These are phyloP conservation scores for Nicotiana sylvestris DNA, from an alignment of 257 asterid genomes.

Conservation along the genomic window DNA sequence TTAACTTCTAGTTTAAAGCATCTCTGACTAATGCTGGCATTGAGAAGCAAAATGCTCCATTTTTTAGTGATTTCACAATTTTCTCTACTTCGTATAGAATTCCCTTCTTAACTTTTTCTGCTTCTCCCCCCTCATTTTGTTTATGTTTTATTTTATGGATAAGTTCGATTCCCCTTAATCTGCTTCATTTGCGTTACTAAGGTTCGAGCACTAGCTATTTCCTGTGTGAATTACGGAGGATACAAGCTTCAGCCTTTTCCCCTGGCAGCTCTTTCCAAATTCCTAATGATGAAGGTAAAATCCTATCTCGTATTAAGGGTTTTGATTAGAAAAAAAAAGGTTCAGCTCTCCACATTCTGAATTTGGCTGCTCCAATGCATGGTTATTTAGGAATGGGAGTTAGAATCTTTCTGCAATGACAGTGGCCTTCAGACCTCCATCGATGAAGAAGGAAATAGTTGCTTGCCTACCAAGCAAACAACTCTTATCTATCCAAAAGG, in stretches of 20 bases:
- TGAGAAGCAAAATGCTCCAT: conserved; percentile 3
- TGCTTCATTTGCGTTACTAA: conserved; percentile 16
- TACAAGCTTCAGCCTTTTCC: conserved; percentile 93
- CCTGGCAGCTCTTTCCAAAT: conserved; percentile 56
- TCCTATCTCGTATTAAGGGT: not conserved
- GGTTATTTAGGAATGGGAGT: conserved; percentile 62
- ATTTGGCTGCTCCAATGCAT: conserved; percentile 15
- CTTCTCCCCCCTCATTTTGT: no score
- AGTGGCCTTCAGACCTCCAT: conserved; percentile 56
- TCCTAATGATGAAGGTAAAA: conserved; percentile 69
- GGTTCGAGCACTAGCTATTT: conserved; percentile 73
- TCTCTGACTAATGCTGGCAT: conserved; percentile 12
- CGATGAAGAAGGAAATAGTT: conserved; percentile 52
- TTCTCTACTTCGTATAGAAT: not conserved
- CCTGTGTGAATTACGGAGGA: conserved; percentile 65
- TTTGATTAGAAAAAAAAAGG: not conserved
- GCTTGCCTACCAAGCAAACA: conserved; percentile 54
- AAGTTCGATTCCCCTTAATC: not conserved
- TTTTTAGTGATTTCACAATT: not conserved
- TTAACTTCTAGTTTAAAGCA: not conserved
- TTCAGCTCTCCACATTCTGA: conserved; percentile 1
- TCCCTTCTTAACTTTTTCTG: not conserved
- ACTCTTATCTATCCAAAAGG: conserved; percentile 38
- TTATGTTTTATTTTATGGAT: not conserved
- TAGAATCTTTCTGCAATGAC: conserved; percentile 65